Percentiles rank a stretch among this genome's conserved stretches.
These are phyloP conservation scores for Phialemoniopsis sp. DNA, from an alignment of 2,329 filamentous ascomycete genomes.

Conservation along the genomic window DNA sequence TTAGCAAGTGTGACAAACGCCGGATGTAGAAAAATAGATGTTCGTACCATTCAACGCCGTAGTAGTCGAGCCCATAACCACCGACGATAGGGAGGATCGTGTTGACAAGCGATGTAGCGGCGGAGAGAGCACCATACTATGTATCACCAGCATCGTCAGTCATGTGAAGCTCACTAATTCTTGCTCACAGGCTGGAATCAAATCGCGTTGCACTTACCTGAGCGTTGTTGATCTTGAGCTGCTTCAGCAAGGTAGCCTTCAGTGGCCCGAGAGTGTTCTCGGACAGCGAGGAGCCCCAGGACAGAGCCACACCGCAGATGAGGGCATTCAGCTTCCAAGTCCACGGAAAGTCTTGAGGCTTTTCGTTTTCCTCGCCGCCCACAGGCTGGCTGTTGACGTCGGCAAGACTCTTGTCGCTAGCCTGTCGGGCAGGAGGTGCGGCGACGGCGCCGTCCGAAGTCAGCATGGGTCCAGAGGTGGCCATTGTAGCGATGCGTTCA, in stretches of 20 bases:
- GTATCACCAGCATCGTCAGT: too few relatives aligned
- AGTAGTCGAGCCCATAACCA: conserved; percentile 18
- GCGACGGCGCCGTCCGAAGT: too few relatives aligned
- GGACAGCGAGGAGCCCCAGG: conserved; percentile 18
- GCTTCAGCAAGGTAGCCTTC: conserved; percentile 11
- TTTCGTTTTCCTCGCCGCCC: too few relatives aligned
- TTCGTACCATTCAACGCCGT: conserved; percentile 19
- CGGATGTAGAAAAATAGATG: too few relatives aligned
- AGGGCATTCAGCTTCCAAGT: conserved; percentile 16
- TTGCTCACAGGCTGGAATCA: too few relatives aligned
- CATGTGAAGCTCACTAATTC: too few relatives aligned
- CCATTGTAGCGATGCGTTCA: too few relatives aligned
- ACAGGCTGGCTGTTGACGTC: too few relatives aligned
- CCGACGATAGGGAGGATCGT: conserved; percentile 17
- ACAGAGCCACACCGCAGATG: conserved; percentile 13
- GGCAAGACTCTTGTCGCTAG: conserved; percentile 2
- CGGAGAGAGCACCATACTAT: conserved; percentile 16
- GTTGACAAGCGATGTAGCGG: conserved; percentile 17
- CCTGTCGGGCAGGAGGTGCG: too few relatives aligned
- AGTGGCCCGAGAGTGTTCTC: conserved; percentile 18
- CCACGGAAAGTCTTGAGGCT: conserved; percentile 14
- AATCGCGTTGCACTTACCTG: too few relatives aligned
- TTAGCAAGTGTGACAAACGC: too few relatives aligned
- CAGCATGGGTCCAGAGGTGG: too few relatives aligned
- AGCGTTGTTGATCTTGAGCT: conserved; percentile 16